A percentile compares a stretch with the other conserved stretches of the same genome.
These are phyloP conservation scores for Neoarthrinium moseri DNA, from an alignment of 2,329 filamentous ascomycete genomes.

Conservation along the genomic window DNA sequence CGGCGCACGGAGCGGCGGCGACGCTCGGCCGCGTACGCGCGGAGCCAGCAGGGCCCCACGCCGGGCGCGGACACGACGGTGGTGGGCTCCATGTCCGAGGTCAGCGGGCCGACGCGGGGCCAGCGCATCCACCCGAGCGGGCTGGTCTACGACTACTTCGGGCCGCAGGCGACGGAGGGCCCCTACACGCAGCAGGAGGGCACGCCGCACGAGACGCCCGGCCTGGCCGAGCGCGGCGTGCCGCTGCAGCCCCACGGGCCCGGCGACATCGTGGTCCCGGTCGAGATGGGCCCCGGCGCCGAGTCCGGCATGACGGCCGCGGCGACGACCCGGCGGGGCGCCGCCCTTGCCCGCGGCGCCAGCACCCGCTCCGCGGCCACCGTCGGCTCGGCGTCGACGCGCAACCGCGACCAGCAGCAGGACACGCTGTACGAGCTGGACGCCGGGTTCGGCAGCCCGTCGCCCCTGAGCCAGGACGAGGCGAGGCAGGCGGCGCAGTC, in stretches of 20 bases:
- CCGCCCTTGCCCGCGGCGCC: constrained; percentile 16
- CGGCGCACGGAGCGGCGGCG: constrained; percentile 25
- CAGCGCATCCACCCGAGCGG: constrained; percentile 9
- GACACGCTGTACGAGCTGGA: constrained; percentile 43
- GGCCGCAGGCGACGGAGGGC: constrained; percentile 16
- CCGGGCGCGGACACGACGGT: background rate
- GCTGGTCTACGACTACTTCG: constrained; percentile 23
- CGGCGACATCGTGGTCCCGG: constrained; percentile 47
- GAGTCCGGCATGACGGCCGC: too few species aligned
- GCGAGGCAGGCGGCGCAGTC: background rate
- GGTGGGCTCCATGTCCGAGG: constrained; percentile 9
- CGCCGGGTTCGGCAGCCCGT: constrained; percentile 27
- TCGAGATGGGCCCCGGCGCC: constrained; percentile 50
- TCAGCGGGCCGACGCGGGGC: constrained; percentile 10
- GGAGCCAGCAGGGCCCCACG: background rate
- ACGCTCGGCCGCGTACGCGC: constrained; percentile 10
- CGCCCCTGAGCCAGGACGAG: constrained; percentile 15
- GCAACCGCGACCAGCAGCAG: too few species aligned
- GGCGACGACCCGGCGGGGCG: constrained; percentile 11
- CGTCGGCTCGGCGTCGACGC: constrained; percentile 11
- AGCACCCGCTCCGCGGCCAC: constrained; percentile 1
- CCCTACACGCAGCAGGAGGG: constrained; percentile 14
- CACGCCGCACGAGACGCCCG: constrained; percentile 28
- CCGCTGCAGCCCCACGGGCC: constrained; percentile 44
- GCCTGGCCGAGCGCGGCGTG: constrained; percentile 34